phyloP scores from a whole-genome alignment of 345 rosid species.

The Kandelia obovata region DNA sequence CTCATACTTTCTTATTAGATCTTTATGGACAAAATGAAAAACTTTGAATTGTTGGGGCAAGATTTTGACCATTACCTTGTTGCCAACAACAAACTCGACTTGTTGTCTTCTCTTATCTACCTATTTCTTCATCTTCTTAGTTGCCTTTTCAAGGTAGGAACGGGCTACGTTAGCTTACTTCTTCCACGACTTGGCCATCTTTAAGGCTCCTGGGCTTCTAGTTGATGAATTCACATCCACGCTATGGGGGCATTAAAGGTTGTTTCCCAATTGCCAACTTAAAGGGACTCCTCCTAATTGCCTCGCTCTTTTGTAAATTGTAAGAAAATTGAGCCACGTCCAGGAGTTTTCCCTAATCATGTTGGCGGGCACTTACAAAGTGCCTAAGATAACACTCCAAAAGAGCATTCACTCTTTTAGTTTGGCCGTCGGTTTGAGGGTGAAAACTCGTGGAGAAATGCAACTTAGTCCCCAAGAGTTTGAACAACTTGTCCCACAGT shows the following conservation, averaged over 20 bases:
- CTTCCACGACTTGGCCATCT: neutral
- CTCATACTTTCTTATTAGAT: too few species aligned
- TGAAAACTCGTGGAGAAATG: too few species aligned
- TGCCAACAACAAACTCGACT: neutral
- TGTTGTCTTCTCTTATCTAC: neutral
- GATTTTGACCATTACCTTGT: neutral
- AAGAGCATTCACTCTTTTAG: too few species aligned
- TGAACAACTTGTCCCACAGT: neutral
- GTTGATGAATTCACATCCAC: neutral
- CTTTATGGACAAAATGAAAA: too few species aligned
- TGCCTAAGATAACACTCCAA: too few species aligned
- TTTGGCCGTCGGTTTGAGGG: too few species aligned
- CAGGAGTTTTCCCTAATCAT: neutral
- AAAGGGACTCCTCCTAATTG: rapidly evolving
- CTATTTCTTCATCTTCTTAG: constrained; percentile 2
- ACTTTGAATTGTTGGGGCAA: too few species aligned
- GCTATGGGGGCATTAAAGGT: rapidly evolving
- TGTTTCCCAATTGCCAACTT: neutral
- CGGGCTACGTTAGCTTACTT: neutral
- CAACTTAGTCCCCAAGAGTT: too few species aligned
- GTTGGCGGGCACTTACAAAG: neutral
- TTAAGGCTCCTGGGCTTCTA: neutral
- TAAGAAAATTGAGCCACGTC: constrained; percentile 12
- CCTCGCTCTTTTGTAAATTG: neutral
- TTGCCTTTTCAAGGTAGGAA: neutral